These are phyloP conservation scores for Aleurites moluccanus DNA, from an alignment of 441 rosid genomes.

Conservation along the genomic window DNA sequence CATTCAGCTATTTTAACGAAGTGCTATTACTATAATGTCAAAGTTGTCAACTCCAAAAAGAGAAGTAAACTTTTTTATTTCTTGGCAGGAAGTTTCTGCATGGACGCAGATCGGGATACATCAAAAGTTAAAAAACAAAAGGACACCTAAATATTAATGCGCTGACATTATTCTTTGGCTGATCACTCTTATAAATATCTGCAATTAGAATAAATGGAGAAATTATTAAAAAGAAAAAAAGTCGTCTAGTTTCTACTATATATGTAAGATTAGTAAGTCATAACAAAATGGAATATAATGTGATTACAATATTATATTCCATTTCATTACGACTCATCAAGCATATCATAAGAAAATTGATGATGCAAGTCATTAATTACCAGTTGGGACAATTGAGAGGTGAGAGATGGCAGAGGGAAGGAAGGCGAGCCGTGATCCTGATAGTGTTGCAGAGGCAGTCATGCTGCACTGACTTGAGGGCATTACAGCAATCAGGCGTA, in stretches of 20 bases:
- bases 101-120: slow-evolving; percentile 11
- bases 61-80: slow-evolving; percentile 14
- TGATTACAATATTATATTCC: too few species aligned
- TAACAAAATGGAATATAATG: background rate
- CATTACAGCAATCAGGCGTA: slow-evolving; percentile 37
- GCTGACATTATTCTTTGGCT: background rate
- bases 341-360: background rate
- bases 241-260: too few species aligned
- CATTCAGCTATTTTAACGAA: too few species aligned
- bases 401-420: slow-evolving; percentile 48
- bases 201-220: background rate
- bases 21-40: background rate
- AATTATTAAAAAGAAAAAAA: background rate
- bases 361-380: background rate
- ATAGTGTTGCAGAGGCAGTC: slow-evolving; percentile 66
- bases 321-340: background rate
- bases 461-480: slow-evolving; percentile 39
- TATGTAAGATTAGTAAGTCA: background rate
- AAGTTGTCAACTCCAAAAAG: too few species aligned
- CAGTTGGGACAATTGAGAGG: slow-evolving; percentile 34
- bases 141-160: background rate
- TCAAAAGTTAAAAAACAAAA: background rate
- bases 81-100: slow-evolving; percentile 1
- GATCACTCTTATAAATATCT: background rate
- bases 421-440: slow-evolving; percentile 51